Conservation (phyloP, 768 basidiomycete genomes). For the Phlebiopsis gigantea region DNA sequence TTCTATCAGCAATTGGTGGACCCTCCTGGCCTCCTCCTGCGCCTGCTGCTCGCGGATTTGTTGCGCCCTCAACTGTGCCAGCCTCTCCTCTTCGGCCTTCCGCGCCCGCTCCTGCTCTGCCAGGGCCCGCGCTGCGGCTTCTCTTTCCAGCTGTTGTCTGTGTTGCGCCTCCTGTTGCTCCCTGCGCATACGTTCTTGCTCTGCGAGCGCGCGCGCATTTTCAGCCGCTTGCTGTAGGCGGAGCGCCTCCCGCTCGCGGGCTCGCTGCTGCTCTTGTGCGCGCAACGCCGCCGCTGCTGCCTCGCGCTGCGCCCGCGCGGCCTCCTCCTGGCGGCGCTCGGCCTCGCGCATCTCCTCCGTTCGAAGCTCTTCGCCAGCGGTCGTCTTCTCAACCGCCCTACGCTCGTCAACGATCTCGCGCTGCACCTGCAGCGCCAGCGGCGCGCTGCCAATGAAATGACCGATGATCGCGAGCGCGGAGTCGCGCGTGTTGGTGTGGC, state of each 20-base stretch:
- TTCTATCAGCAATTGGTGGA: not conserved
- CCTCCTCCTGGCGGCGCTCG: conserved; percentile 6
- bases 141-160: not conserved
- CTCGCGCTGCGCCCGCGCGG: conserved; percentile 1
- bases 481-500: conserved; percentile 12
- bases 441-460: conserved; percentile 10
- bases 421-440: conserved; percentile 17
- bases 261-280: conserved; percentile 6
- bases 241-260: not conserved
- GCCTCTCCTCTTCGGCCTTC: not conserved
- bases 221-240: not conserved
- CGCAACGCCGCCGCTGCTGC: conserved; percentile 4
- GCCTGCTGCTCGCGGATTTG: not conserved
- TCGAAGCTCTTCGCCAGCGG: conserved; percentile 11
- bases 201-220: not conserved
- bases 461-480: conserved; percentile 15
- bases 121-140: not conserved
- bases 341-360: conserved; percentile 12
- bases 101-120: conserved; percentile 3
- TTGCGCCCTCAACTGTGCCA: not conserved
- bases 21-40: not conserved
- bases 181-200: not conserved
- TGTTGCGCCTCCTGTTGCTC: not conserved
- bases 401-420: conserved; percentile 17
- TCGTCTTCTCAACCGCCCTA: conserved; percentile 13